Conservation (phyloP, 306 rosid species). For the Cucurbita pepo region DNA sequence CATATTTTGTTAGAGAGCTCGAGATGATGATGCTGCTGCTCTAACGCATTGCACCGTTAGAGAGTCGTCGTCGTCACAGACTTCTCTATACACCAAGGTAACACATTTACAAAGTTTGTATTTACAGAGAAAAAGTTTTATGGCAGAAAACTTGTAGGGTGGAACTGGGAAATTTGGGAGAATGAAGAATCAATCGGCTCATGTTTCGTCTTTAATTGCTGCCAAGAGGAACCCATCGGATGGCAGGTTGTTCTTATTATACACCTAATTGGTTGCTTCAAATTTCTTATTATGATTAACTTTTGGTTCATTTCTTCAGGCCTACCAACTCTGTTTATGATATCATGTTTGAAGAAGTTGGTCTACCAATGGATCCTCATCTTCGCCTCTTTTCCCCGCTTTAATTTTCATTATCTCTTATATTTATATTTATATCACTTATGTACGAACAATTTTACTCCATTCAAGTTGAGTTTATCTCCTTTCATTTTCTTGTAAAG, state of each 20-base stretch:
- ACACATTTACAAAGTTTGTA: not conserved
- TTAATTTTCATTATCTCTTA: not conserved
- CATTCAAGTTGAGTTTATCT: too few species aligned
- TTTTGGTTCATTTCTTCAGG: not conserved
- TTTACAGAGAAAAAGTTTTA: too few species aligned
- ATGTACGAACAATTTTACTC: too few species aligned
- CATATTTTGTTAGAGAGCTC: not conserved
- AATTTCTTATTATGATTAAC: not conserved
- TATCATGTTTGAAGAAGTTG: conserved; percentile 8
- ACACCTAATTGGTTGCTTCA: not conserved
- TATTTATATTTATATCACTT: not conserved
- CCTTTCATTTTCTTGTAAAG: too few species aligned
- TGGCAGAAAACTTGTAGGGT: not conserved
- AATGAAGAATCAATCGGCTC: not conserved
- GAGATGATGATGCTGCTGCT: not conserved
- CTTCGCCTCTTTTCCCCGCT: conserved; percentile 11
- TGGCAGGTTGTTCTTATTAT: not conserved
- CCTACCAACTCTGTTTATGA: conserved; percentile 13
- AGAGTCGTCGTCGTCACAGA: not conserved
- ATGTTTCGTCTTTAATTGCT: not conserved
- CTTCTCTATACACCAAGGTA: not conserved
- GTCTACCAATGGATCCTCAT: conserved; percentile 24
- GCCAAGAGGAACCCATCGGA: not conserved
- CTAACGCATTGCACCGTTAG: not conserved
- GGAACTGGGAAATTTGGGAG: not conserved